These are phyloP conservation scores for Tylopilus felleus DNA, from an alignment of 768 basidiomycete species.

Conservation along the genomic window DNA sequence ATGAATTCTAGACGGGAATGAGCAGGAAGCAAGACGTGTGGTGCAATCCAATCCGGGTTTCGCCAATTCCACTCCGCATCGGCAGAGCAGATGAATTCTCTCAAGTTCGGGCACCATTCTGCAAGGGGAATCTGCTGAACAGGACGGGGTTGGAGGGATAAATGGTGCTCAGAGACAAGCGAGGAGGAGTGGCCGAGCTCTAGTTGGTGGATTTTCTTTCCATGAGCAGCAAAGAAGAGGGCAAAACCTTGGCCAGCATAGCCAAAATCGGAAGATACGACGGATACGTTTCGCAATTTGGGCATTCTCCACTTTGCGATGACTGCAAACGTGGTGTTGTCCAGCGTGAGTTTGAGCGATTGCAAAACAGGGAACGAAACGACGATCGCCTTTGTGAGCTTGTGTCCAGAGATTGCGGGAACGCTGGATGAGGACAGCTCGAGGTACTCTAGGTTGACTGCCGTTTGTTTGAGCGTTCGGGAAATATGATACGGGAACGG, in stretches of 20 bases:
- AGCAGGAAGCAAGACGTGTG: slow-evolving; percentile 64
- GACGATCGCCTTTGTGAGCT: slow-evolving; percentile 17
- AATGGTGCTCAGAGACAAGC: slow-evolving; percentile 63
- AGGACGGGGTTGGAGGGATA: slow-evolving; percentile 43
- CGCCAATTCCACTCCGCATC: slow-evolving; percentile 84
- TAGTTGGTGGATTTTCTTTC: slow-evolving; percentile 55
- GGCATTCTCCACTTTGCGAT: slow-evolving; percentile 70
- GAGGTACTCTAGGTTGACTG: slow-evolving; percentile 58
- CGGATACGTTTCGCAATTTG: slow-evolving; percentile 55
- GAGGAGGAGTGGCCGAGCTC: slow-evolving; percentile 73
- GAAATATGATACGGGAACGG: slow-evolving; percentile 54
- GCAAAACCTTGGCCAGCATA: slow-evolving; percentile 66
- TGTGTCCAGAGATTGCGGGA: slow-evolving; percentile 37
- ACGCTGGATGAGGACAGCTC: slow-evolving; percentile 60
- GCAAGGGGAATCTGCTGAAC: slow-evolving; percentile 47
- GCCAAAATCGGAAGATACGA: slow-evolving; percentile 67
- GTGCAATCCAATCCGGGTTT: slow-evolving; percentile 76
- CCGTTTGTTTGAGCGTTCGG: slow-evolving; percentile 49
- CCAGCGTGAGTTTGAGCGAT: slow-evolving; percentile 66
- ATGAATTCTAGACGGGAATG: slow-evolving; percentile 64
- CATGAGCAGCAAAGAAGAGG: slow-evolving; percentile 65
- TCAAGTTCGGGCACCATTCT: slow-evolving; percentile 67
- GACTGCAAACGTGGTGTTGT: slow-evolving; percentile 66
- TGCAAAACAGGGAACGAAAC: slow-evolving; percentile 58
- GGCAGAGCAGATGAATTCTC: slow-evolving; percentile 69